A percentile compares a stretch with the other conserved stretches of the same genome.
phyloP scores from a whole-genome alignment of 768 basidiomycete species.

The Tephrocybe sp. region DNA sequence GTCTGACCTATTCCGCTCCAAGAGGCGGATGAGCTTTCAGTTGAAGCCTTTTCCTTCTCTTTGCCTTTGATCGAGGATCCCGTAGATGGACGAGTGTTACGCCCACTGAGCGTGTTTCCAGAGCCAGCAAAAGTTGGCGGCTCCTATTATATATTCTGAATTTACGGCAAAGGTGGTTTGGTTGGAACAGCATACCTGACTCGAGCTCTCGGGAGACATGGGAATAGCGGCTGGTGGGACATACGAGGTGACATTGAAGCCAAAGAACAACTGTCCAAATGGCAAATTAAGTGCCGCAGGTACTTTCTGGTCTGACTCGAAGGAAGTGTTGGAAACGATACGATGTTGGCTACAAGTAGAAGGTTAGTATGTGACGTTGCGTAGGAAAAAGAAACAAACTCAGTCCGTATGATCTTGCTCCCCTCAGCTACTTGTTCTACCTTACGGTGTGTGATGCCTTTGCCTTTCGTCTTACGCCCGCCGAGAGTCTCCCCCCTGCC shows the following conservation, averaged over 20 bases:
- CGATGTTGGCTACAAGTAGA: conserved; percentile 62
- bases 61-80: conserved; percentile 46
- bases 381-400: conserved; percentile 51
- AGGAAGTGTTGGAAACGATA: conserved; percentile 77
- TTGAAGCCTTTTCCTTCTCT: conserved; percentile 48
- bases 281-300: conserved; percentile 91
- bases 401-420: conserved; percentile 89
- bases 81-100: conserved; percentile 28
- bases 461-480: conserved; percentile 94
- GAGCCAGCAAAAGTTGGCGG: conserved; percentile 59
- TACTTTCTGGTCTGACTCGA: conserved; percentile 74
- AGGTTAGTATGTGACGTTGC: conserved; percentile 15
- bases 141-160: conserved; percentile 26
- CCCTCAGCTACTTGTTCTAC: conserved; percentile 75
- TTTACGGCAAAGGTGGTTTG: background rate
- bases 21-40: conserved; percentile 32
- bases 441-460: conserved; percentile 83
- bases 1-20: conserved; percentile 53
- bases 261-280: conserved; percentile 95
- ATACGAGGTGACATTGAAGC: conserved; percentile 80
- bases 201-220: conserved; percentile 25
- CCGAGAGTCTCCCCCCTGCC: conserved; percentile 90
- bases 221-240: conserved; percentile 44
- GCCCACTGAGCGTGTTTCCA: conserved; percentile 67
- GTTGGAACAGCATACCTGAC: conserved; percentile 18